Percentiles rank a stretch among this genome's conserved stretches.
phyloP scores from a whole-genome alignment of 768 basidiomycete species.

The Pulveroboletus sp. region DNA sequence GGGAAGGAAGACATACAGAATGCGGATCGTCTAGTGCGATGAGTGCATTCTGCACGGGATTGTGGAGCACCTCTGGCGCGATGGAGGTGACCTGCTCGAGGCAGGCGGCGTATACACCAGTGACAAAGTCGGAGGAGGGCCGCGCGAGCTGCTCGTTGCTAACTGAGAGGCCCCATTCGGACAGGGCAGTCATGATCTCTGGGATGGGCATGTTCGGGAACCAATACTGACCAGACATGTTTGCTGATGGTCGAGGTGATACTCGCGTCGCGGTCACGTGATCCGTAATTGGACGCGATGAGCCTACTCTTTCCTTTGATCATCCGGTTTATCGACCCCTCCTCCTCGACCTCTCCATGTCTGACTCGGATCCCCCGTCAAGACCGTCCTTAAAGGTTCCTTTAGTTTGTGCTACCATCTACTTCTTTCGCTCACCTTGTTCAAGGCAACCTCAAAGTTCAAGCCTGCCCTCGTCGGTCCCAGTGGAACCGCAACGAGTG shows the following conservation, averaged over 20 bases:
- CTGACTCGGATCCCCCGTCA: neutral
- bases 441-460: constrained; percentile 36
- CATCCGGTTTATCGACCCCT: constrained; percentile 8
- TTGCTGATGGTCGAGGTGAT: neutral
- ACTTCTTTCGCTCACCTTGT: neutral
- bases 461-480: constrained; percentile 35
- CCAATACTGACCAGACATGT: constrained; percentile 40
- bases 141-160: constrained; percentile 62
- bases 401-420: no score
- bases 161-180: constrained; percentile 64
- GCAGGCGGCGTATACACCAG: constrained; percentile 64
- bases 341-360: constrained; percentile 3
- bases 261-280: constrained; percentile 29
- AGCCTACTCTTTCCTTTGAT: neutral
- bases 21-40: constrained; percentile 47
- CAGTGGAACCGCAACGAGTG: constrained; percentile 4
- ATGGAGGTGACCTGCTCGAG: constrained; percentile 69
- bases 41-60: constrained; percentile 54
- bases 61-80: constrained; percentile 51
- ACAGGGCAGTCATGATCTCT: constrained; percentile 62
- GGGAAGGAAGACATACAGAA: constrained; percentile 38
- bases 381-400: constrained; percentile 10
- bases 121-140: constrained; percentile 68
- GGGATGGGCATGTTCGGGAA: constrained; percentile 62
- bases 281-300: constrained; percentile 6